phyloP scores from a whole-genome alignment of 352 stramenopile genomes.

The Blastocystis sp. region DNA sequence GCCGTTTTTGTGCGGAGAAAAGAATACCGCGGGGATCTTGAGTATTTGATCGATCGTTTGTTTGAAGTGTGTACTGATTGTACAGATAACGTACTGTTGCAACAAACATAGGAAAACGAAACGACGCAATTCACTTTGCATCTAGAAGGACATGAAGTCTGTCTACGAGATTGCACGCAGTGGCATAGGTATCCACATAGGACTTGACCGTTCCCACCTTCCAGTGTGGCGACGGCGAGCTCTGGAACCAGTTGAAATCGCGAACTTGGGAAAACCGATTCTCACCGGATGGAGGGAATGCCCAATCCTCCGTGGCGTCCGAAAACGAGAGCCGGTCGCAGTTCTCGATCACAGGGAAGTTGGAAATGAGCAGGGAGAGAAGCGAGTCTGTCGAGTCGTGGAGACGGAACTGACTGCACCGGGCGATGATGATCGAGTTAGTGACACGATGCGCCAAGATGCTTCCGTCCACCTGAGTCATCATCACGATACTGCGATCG shows the following conservation, averaged over 20 bases:
- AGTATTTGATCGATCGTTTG: too few species aligned
- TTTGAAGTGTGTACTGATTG: neutral
- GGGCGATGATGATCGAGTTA: neutral
- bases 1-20: slow-evolving; percentile 34
- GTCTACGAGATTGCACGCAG: neutral
- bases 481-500: neutral
- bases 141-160: neutral
- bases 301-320: neutral
- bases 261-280: slow-evolving; percentile 1
- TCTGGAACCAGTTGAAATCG: slow-evolving; percentile 44
- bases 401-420: slow-evolving; percentile 8
- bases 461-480: neutral
- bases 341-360: slow-evolving; percentile 36
- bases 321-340: slow-evolving; percentile 3
- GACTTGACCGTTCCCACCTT: neutral
- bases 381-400: neutral
- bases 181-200: neutral
- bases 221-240: slow-evolving; percentile 16
- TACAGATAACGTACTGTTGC: neutral
- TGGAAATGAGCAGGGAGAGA: slow-evolving; percentile 17
- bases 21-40: slow-evolving; percentile 25
- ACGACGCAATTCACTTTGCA: neutral
- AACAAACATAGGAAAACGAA: neutral
- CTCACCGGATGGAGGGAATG: neutral
- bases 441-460: neutral